Evolutionary conservation across 805 yeast genomes (phyloP).

Genomic region (Yamadazyma paraphyllophila): DNA sequence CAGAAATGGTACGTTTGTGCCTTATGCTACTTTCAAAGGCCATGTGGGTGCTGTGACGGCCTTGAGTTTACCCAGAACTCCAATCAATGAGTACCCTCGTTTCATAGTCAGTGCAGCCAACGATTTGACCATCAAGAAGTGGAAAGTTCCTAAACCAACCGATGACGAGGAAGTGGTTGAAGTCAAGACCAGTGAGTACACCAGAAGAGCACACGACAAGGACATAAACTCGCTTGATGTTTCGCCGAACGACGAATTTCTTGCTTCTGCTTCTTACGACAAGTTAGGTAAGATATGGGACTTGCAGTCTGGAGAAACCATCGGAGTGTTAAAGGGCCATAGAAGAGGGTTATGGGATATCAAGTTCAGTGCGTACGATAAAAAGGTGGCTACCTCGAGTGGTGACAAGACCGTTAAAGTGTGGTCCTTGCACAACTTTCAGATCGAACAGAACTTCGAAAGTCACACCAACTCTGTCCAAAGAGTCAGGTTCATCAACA

Average conservation of each 20-base stretch:
- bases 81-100: constrained; percentile 45
- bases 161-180: constrained; percentile 19
- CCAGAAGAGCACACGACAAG: constrained; percentile 95
- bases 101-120: constrained; percentile 80
- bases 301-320: constrained; percentile 76
- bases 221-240: constrained; percentile 89
- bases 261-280: constrained; percentile 95
- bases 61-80: constrained; percentile 65
- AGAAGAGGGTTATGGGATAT: constrained; percentile 95
- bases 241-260: constrained; percentile 82
- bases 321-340: constrained; percentile 85
- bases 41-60: constrained; percentile 88
- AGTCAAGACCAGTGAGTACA: constrained; percentile 71
- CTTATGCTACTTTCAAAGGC: constrained; percentile 70
- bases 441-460: constrained; percentile 80
- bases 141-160: constrained; percentile 62
- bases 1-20: constrained; percentile 42
- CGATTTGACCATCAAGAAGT: constrained; percentile 82
- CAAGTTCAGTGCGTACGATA: constrained; percentile 75
- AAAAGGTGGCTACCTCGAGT: constrained; percentile 74
- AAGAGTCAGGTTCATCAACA: constrained; percentile 67
- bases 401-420: constrained; percentile 90
- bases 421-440: constrained; percentile 81
- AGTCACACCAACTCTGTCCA: constrained; percentile 94
- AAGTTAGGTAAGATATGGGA: constrained; percentile 91